Evolutionary conservation across 768 basidiomycete species (phyloP).

Genomic region (Nevesoporus exiguus): DNA sequence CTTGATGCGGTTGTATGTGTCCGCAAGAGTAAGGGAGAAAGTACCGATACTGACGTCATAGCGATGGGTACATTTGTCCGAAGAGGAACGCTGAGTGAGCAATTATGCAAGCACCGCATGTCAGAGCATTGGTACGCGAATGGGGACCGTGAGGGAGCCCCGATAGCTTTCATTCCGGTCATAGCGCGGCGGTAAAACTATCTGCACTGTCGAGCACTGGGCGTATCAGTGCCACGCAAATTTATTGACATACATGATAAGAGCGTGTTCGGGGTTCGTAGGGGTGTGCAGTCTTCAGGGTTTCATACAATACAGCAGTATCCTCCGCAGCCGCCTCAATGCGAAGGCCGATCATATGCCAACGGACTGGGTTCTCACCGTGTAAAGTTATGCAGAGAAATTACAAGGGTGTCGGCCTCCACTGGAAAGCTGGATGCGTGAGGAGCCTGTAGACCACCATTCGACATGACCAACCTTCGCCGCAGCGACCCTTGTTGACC

Average conservation of each 20-base stretch:
- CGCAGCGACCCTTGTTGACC: conserved; percentile 29
- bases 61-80: conserved; percentile 24
- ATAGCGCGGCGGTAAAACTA: conserved; percentile 25
- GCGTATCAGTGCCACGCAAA: neutral
- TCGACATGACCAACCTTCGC: conserved; percentile 26
- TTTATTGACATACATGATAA: conserved; percentile 20
- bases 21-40: conserved; percentile 29
- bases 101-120: neutral
- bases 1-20: conserved; percentile 28
- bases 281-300: conserved; percentile 18
- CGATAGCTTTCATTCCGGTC: conserved; percentile 20
- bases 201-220: neutral
- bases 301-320: conserved; percentile 24
- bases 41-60: conserved; percentile 36
- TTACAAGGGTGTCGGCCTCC: conserved; percentile 29
- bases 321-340: conserved; percentile 18
- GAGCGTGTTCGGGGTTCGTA: conserved; percentile 19
- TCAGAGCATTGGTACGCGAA: conserved; percentile 5
- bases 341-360: conserved; percentile 19
- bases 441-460: neutral
- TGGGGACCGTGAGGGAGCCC: conserved; percentile 24
- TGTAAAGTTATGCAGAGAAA: conserved; percentile 32
- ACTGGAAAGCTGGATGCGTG: conserved; percentile 19
- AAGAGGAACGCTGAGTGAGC: conserved; percentile 31
- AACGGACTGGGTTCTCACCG: conserved; percentile 18